Evolutionary conservation across 495 filamentous ascomycete species (phyloP).

Genomic region (Viridothelium virens): DNA sequence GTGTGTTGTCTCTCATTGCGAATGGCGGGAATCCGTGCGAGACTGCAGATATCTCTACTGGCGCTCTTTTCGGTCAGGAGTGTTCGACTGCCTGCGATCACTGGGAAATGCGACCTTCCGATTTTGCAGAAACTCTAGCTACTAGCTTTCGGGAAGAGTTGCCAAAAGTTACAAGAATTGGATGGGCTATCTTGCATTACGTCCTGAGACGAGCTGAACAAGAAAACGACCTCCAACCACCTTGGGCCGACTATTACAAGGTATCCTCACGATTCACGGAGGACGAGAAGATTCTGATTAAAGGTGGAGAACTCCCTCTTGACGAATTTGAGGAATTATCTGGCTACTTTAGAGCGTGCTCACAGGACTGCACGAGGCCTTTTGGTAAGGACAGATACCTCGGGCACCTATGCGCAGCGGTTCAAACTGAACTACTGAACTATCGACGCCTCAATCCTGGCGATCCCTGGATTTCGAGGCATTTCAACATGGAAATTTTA

Average conservation of each 20-base stretch:
- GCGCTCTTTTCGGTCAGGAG: background rate
- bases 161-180: background rate
- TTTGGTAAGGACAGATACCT: slow-evolving; percentile 13
- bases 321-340: background rate
- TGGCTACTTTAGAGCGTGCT: background rate
- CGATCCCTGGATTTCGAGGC: slow-evolving; percentile 1
- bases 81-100: background rate
- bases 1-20: slow-evolving; percentile 35
- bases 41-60: background rate
- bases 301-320: background rate
- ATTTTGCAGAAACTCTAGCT: background rate
- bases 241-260: background rate
- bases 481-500: slow-evolving; percentile 7
- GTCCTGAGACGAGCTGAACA: background rate
- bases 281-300: background rate
- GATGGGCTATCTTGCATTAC: background rate
- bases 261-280: background rate
- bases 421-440: slow-evolving; percentile 16
- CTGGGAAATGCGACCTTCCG: background rate
- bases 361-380: background rate
- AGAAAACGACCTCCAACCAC: background rate
- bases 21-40: slow-evolving; percentile 28
- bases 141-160: background rate
- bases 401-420: slow-evolving; percentile 16
- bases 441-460: slow-evolving; percentile 14